Conservation (phyloP, 2,329 filamentous ascomycete species). For the Penicillium vulpinum region DNA sequence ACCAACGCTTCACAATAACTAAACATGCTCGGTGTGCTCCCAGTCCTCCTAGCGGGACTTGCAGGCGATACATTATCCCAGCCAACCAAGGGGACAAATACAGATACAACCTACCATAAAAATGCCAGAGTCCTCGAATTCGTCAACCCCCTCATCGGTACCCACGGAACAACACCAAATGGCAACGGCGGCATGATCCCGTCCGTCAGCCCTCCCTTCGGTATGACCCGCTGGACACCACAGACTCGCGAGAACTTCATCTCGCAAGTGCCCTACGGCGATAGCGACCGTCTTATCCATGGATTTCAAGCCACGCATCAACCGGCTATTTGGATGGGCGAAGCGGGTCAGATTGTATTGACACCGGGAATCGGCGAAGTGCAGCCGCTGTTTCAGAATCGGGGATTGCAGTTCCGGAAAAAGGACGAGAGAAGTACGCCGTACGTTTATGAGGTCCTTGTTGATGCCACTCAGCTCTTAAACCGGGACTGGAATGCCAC, state of each 20-base stretch:
- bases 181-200: constrained; percentile 28
- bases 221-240: constrained; percentile 55
- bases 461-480: constrained; percentile 41
- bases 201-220: constrained; percentile 33
- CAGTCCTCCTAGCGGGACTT: neutral
- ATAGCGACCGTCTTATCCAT: constrained; percentile 47
- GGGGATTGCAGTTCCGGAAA: constrained; percentile 46
- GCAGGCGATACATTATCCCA: neutral
- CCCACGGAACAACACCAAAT: constrained; percentile 20
- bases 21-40: neutral
- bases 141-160: constrained; percentile 26
- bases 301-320: constrained; percentile 55
- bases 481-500: constrained; percentile 41
- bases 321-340: constrained; percentile 56
- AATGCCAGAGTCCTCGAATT: constrained; percentile 16
- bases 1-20: neutral
- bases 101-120: constrained; percentile 3
- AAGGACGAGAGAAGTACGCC: constrained; percentile 46
- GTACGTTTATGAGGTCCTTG: constrained; percentile 49
- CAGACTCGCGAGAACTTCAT: constrained; percentile 54
- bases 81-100: neutral
- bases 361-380: constrained; percentile 40
- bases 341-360: constrained; percentile 49
- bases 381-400: constrained; percentile 42
- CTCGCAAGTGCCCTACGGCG: constrained; percentile 51